Percentiles rank a stretch among this genome's conserved stretches.
These are phyloP conservation scores for Fonsecaea pedrosoi DNA, from an alignment of 2,329 filamentous ascomycete genomes.

Conservation along the genomic window DNA sequence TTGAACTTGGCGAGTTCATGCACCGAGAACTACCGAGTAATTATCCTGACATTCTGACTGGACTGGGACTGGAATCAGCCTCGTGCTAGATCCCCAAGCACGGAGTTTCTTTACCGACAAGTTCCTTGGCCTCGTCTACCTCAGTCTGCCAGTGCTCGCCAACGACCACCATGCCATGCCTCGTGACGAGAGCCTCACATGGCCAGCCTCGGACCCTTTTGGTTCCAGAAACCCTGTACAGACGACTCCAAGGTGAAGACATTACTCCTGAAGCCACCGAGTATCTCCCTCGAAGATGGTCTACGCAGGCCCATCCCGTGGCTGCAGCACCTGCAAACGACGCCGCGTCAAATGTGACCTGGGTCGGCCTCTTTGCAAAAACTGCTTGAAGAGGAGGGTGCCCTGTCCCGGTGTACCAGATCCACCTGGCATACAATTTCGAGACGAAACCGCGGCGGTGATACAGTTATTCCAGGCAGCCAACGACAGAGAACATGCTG, in stretches of 20 bases:
- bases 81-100: not conserved
- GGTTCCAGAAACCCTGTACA: not conserved
- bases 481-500: not conserved
- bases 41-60: not conserved
- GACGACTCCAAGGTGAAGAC: not conserved
- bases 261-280: not conserved
- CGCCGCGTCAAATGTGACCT: conserved; percentile 1
- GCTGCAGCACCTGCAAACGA: conserved; percentile 5
- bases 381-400: conserved; percentile 11
- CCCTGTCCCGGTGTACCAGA: conserved; percentile 10
- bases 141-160: not conserved
- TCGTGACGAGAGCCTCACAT: not conserved
- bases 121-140: not conserved
- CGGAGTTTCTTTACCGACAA: not conserved
- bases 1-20: not conserved
- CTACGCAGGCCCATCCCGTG: conserved; percentile 7
- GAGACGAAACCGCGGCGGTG: conserved; percentile 6
- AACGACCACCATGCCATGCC: not conserved
- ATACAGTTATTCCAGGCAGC: conserved; percentile 7
- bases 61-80: not conserved
- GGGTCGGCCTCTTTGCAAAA: conserved; percentile 1
- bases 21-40: not conserved
- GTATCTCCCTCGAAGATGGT: not conserved
- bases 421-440: conserved; percentile 1
- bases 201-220: not conserved